phyloP scores from a whole-genome alignment of 176 grass and related monocot genomes.

The Alopecurus myosuroides region DNA sequence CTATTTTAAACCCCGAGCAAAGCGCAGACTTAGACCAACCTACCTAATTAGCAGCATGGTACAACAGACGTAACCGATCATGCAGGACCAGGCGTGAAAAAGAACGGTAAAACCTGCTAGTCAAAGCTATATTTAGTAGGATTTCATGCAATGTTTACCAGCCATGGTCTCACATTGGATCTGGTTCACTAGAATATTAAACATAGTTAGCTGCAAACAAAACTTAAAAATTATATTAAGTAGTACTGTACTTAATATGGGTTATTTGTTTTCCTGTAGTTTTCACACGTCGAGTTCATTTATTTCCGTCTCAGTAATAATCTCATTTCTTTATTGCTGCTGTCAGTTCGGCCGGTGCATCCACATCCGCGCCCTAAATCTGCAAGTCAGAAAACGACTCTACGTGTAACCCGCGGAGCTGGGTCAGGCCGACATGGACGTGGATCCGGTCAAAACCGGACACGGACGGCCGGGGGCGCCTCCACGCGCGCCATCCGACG shows the following conservation, averaged over 20 bases:
- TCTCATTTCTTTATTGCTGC: neutral
- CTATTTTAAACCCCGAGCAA: neutral
- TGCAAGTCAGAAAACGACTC: constrained; percentile 53
- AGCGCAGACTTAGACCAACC: neutral
- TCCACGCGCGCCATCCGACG: constrained; percentile 51
- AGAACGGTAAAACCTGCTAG: neutral
- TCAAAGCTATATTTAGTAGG: constrained; percentile 18
- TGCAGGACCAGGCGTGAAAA: neutral
- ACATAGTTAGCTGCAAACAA: neutral
- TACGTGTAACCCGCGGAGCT: constrained; percentile 48
- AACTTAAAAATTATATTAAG: neutral
- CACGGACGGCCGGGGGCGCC: constrained; percentile 9
- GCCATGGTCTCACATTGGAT: neutral
- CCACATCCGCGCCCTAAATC: constrained; percentile 29
- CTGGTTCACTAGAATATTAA: neutral
- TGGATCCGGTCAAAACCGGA: constrained; percentile 58
- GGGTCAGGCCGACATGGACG: constrained; percentile 47
- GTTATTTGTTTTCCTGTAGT: too few relatives aligned
- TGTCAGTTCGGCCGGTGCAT: constrained; percentile 30
- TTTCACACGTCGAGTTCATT: neutral
- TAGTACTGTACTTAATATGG: too few relatives aligned
- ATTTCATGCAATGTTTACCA: neutral
- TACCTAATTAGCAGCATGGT: neutral
- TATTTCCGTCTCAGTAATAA: neutral
- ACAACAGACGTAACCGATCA: neutral